Conservation (phyloP, 2,329 filamentous ascomycete genomes). For the Calonectria montana region DNA sequence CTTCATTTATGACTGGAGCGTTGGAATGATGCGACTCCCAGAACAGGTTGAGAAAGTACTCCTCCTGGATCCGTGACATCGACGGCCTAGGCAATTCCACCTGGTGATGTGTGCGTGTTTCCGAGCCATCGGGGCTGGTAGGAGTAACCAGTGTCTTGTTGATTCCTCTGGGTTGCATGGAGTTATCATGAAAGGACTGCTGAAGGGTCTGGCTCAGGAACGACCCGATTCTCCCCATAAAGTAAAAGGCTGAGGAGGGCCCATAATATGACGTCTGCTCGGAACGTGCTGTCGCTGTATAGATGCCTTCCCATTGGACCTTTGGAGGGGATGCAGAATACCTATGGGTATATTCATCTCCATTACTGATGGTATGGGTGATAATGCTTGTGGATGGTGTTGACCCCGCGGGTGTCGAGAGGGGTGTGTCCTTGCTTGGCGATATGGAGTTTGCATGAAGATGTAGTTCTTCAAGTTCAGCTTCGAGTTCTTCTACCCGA, state of each 20-base stretch:
- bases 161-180: slow-evolving; percentile 31
- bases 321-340: neutral
- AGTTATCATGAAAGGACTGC: slow-evolving; percentile 32
- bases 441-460: neutral
- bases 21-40: slow-evolving; percentile 57
- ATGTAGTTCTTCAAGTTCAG: slow-evolving; percentile 25
- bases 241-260: slow-evolving; percentile 57
- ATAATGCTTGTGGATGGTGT: neutral
- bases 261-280: slow-evolving; percentile 56
- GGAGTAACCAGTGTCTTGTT: slow-evolving; percentile 21
- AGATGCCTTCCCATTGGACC: slow-evolving; percentile 47
- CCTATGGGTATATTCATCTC: slow-evolving; percentile 14
- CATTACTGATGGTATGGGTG: neutral
- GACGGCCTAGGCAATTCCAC: slow-evolving; percentile 34
- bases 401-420: neutral
- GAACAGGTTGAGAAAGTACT: slow-evolving; percentile 58
- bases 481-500: slow-evolving; percentile 45
- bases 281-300: slow-evolving; percentile 49
- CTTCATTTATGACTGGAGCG: slow-evolving; percentile 54
- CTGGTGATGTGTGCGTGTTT: neutral
- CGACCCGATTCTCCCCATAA: slow-evolving; percentile 54
- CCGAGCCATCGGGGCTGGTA: neutral
- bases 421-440: slow-evolving; percentile 35
- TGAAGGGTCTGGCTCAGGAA: slow-evolving; percentile 50
- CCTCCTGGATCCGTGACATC: slow-evolving; percentile 57